Evolutionary conservation across 352 stramenopile genomes (phyloP), one percentile per base, ranked within the genome.

Genomic region (Pythium insidiosum): DNA sequence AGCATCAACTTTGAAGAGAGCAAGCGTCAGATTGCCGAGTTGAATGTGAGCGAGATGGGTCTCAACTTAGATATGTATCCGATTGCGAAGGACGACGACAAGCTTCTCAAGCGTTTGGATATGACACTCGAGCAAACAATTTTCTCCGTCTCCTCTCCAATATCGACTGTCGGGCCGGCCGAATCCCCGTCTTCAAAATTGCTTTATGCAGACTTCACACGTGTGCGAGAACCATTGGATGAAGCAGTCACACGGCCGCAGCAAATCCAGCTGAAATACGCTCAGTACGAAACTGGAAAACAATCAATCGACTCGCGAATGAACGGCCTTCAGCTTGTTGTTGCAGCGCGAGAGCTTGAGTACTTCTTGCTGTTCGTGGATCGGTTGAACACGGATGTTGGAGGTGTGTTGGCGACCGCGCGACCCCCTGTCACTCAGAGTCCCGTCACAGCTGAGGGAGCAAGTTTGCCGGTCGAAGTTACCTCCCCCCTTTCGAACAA

Each of bases 291-390:
- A 18, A 41, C 35, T 20, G 58, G 58, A 25, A 50, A 61, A 25
- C 52, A 63, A 23, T 39, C 24, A 10, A 38, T 67, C 5, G 29
- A 35, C 12, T 48, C 53, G 1, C 25, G 36, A 39, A 24, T 67
- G 3, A 50, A 23, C 22, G 53, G 50, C n/a, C 25, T 67, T 15
- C 53, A 56, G 28, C 47, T 67, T 38, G 53, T 60, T 15, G 45
- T 47, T 0, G 44, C 46, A 6, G 47, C 58, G 3, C 42, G 63
- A 5, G 54, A 61, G 30, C 44, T 73, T 19, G 53, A 73, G 39
- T 54, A 41, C 22, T 68, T 73, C 23, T 30, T 73, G 1, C 20
- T 69, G 31, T 73, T 52, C 39, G 38, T 64, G 6, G 61, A 71
- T 33, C 61, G 61, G 19, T 31, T 67, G 29, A 52, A 12, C 12